phyloP scores from a whole-genome alignment of 2,329 filamentous ascomycete genomes.

The Neonectria punicea region DNA sequence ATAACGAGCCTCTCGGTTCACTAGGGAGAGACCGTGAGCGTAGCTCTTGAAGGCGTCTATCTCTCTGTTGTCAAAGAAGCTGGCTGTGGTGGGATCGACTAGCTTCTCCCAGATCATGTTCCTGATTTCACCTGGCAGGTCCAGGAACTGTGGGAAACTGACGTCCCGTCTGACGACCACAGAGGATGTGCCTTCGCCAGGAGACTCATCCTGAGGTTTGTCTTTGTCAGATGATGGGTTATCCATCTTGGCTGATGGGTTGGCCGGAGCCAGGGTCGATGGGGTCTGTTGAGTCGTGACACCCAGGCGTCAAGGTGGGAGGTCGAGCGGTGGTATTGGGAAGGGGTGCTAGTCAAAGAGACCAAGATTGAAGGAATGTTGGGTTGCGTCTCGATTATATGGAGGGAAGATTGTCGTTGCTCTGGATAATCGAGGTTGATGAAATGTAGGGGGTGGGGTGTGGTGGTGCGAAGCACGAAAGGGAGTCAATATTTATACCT shows the following conservation, averaged over 20 bases:
- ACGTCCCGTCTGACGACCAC: neutral
- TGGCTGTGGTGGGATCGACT: neutral
- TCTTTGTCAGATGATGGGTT: no score
- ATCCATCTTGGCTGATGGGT: neutral
- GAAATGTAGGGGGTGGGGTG: no score
- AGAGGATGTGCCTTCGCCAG: neutral
- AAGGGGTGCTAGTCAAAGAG: neutral
- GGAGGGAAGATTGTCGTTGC: no score
- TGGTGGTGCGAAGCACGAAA: neutral
- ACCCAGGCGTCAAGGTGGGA: no score
- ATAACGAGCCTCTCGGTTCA: neutral
- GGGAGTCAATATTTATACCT: neutral
- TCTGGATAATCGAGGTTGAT: neutral
- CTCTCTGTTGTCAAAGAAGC: neutral
- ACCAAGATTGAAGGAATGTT: neutral
- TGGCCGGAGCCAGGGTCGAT: neutral
- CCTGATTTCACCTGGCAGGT: neutral
- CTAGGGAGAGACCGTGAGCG: neutral
- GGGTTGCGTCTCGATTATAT: no score
- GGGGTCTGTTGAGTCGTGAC: no score
- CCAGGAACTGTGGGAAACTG: neutral
- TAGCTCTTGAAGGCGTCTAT: neutral
- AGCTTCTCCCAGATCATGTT: neutral
- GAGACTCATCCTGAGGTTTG: no score
- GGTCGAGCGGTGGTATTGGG: no score